phyloP scores from a whole-genome alignment of 2,329 filamentous ascomycete species.

The Tolypocladium guangdongense region DNA sequence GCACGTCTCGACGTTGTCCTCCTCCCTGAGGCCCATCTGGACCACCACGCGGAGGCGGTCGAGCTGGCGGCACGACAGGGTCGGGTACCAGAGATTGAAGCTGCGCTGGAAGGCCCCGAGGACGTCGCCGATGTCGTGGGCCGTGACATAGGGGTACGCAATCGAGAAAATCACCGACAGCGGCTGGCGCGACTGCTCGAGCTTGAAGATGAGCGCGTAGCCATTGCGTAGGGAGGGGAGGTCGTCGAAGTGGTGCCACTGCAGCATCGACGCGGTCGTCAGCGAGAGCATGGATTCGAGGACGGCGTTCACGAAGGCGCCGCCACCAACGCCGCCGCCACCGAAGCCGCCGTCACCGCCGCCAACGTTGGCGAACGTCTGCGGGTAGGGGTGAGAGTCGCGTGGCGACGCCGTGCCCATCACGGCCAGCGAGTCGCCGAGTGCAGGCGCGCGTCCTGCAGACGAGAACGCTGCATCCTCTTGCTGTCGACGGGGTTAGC shows the following conservation, averaged over 20 bases:
- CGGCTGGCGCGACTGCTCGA: constrained; percentile 31
- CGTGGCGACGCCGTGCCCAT: constrained; percentile 3
- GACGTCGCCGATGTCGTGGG: constrained; percentile 29
- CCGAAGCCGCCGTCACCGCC: constrained; percentile 6
- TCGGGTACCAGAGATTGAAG: constrained; percentile 44
- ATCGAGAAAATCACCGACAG: constrained; percentile 21
- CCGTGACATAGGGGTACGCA: constrained; percentile 30
- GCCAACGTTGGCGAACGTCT: constrained; percentile 11
- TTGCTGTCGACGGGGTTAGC: not conserved
- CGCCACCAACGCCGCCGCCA: constrained; percentile 8
- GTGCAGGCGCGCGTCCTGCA: not conserved
- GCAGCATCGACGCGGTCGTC: constrained; percentile 38
- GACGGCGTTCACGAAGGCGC: constrained; percentile 32
- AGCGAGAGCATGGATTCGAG: constrained; percentile 39
- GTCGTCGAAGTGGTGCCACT: constrained; percentile 37
- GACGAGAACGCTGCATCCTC: not conserved
- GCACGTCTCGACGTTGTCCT: constrained; percentile 27
- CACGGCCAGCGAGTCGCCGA: constrained; percentile 2
- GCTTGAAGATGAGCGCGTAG: constrained; percentile 33
- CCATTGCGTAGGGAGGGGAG: constrained; percentile 31
- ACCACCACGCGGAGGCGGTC: constrained; percentile 20
- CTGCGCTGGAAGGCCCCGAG: constrained; percentile 32
- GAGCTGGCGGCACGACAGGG: constrained; percentile 30
- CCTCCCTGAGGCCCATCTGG: constrained; percentile 20
- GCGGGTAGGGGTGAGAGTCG: constrained; percentile 13